Evolutionary conservation across 2,329 filamentous ascomycete genomes (phyloP).

Genomic region (Domatiomyces globalis): DNA sequence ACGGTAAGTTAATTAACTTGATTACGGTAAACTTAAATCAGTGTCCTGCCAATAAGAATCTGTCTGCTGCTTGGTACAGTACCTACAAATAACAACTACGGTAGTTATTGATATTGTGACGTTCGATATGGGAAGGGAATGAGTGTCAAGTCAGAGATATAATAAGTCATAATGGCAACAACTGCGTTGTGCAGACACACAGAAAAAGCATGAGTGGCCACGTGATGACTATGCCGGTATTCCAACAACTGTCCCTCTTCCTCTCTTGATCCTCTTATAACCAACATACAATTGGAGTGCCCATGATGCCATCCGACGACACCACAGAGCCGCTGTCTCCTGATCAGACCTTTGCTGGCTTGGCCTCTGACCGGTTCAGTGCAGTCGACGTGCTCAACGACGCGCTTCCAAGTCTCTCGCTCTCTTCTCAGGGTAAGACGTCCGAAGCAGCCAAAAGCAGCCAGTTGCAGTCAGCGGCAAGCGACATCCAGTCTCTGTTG

Average conservation of each 20-base stretch:
- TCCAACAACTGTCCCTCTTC: background rate
- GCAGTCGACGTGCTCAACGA: constrained; percentile 74
- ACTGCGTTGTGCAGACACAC: too few species aligned
- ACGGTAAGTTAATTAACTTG: too few species aligned
- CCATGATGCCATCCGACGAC: background rate
- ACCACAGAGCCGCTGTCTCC: background rate
- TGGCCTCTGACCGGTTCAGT: constrained; percentile 46
- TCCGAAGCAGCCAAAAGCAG: constrained; percentile 47
- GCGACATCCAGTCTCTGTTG: constrained; percentile 69
- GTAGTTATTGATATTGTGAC: too few species aligned
- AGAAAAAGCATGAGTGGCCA: too few species aligned
- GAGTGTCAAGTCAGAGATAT: too few species aligned
- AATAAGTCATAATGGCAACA: too few species aligned
- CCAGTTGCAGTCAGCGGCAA: constrained; percentile 40
- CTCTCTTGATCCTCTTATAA: background rate
- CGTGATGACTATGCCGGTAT: background rate
- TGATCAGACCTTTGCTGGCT: background rate
- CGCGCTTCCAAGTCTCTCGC: constrained; percentile 53
- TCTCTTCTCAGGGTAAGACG: constrained; percentile 30
- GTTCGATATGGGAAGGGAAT: too few species aligned
- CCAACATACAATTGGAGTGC: background rate
- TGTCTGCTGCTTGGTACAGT: too few species aligned
- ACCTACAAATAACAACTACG: too few species aligned
- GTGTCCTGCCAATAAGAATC: too few species aligned
- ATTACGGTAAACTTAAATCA: too few species aligned